Evolutionary conservation across 2,329 filamentous ascomycete species (phyloP).

Genomic region (Stagonosporopsis cucurbitacearum): DNA sequence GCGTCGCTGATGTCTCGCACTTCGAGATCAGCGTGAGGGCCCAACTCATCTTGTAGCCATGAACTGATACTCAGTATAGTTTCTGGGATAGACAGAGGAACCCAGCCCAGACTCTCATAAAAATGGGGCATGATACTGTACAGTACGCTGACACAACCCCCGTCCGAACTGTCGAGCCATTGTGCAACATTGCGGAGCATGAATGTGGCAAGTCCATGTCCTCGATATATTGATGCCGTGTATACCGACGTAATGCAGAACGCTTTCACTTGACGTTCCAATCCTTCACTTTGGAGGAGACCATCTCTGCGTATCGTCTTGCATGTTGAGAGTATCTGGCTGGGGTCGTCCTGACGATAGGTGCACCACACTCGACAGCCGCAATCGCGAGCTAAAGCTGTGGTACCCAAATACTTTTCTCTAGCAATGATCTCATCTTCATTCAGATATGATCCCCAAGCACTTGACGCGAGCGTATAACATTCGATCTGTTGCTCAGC

Average conservation of each 20-base stretch:
- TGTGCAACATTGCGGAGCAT: conserved; percentile 3
- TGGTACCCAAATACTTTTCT: neutral
- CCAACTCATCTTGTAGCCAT: neutral
- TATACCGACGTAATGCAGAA: conserved; percentile 9
- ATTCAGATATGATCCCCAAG: conserved; percentile 4
- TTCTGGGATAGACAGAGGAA: neutral
- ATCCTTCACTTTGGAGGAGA: neutral
- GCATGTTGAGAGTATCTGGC: conserved; percentile 5
- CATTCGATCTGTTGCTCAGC: conserved; percentile 1
- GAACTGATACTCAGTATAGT: neutral
- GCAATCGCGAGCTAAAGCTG: neutral
- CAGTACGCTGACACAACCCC: conserved; percentile 5
- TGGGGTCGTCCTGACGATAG: neutral
- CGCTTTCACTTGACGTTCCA: neutral
- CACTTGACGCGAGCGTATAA: conserved; percentile 5
- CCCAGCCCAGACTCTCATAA: conserved; percentile 5
- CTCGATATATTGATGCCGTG: conserved; percentile 2
- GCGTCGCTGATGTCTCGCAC: neutral
- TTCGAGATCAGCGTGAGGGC: neutral
- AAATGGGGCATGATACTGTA: conserved; percentile 7
- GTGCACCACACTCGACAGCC: conserved; percentile 12
- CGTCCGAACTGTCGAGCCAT: conserved; percentile 10
- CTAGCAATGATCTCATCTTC: conserved; percentile 4
- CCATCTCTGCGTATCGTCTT: conserved; percentile 5
- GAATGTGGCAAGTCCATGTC: conserved; percentile 10